phyloP scores from a whole-genome alignment of 2,329 filamentous ascomycete genomes.

The Dryadomyces quercus-mongolicae region DNA sequence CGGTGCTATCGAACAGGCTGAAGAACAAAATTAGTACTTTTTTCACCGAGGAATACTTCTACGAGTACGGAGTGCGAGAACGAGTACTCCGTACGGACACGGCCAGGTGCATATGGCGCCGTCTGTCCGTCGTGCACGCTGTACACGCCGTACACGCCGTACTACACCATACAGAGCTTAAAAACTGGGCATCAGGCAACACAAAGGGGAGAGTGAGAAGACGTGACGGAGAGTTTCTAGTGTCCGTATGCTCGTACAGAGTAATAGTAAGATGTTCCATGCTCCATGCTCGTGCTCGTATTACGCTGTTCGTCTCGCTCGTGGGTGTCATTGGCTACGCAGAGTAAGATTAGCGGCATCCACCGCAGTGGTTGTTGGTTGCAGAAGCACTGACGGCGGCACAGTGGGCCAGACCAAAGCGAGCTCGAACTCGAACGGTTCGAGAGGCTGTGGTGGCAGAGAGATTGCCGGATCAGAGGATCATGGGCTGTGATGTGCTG shows the following conservation, averaged over 20 bases:
- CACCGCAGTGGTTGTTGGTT: background rate
- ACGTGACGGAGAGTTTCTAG: background rate
- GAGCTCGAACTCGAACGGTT: background rate
- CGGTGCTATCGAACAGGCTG: background rate
- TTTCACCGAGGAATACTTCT: background rate
- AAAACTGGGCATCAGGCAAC: background rate
- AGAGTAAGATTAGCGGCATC: conserved; percentile 7
- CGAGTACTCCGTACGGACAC: background rate
- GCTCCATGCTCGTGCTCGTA: too few species aligned
- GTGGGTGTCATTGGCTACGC: conserved; percentile 6
- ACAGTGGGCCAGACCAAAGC: background rate
- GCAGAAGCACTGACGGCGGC: background rate
- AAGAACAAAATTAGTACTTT: background rate
- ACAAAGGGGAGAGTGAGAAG: background rate
- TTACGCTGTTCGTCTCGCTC: too few species aligned
- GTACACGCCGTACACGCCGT: too few species aligned
- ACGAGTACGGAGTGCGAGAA: background rate
- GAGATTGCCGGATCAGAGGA: conserved; percentile 10
- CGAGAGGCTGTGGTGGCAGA: background rate
- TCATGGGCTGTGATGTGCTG: conserved; percentile 2
- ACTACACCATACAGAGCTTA: background rate
- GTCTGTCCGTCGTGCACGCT: too few species aligned
- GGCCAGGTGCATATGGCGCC: background rate
- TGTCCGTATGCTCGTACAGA: background rate
- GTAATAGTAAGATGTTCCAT: too few species aligned